Evolutionary conservation across 2,329 filamentous ascomycete species (phyloP).

Genomic region (Verticillium nonalfalfae): DNA sequence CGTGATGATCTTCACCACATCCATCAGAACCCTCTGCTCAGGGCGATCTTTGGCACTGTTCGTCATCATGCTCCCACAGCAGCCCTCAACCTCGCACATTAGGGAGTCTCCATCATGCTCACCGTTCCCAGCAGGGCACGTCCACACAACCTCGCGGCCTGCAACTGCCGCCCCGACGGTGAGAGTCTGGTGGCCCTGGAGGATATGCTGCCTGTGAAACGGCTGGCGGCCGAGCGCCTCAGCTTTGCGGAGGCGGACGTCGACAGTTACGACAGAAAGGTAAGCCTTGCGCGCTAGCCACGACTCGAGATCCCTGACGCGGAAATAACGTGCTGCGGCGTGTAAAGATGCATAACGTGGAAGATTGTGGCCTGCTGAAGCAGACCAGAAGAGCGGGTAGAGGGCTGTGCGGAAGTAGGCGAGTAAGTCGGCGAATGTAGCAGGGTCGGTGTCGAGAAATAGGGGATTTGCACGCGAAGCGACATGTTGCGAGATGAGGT

Average conservation of each 20-base stretch:
- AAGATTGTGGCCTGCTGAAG: constrained; percentile 22
- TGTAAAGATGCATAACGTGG: constrained; percentile 24
- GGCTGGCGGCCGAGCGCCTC: background rate
- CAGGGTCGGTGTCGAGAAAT: constrained; percentile 30
- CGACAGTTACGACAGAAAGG: constrained; percentile 10
- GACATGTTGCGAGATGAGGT: constrained; percentile 3
- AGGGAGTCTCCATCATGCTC: constrained; percentile 1
- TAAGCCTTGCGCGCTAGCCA: constrained; percentile 16
- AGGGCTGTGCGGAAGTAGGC: constrained; percentile 23
- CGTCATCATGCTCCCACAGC: background rate
- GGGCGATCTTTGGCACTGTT: constrained; percentile 1
- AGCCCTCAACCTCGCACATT: background rate
- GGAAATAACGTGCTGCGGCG: constrained; percentile 25
- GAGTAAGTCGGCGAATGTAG: constrained; percentile 26
- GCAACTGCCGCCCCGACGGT: background rate
- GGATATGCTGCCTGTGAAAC: background rate
- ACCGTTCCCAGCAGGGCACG: background rate
- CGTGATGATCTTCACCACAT: background rate
- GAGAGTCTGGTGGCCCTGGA: background rate
- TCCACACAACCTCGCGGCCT: background rate
- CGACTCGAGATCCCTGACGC: constrained; percentile 14
- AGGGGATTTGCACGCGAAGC: constrained; percentile 11
- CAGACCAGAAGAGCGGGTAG: constrained; percentile 26
- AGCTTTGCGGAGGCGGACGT: constrained; percentile 2
- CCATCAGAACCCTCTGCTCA: background rate